Conservation (phyloP, 2,329 filamentous ascomycete species). For the Arthrobotrys sinensis region DNA sequence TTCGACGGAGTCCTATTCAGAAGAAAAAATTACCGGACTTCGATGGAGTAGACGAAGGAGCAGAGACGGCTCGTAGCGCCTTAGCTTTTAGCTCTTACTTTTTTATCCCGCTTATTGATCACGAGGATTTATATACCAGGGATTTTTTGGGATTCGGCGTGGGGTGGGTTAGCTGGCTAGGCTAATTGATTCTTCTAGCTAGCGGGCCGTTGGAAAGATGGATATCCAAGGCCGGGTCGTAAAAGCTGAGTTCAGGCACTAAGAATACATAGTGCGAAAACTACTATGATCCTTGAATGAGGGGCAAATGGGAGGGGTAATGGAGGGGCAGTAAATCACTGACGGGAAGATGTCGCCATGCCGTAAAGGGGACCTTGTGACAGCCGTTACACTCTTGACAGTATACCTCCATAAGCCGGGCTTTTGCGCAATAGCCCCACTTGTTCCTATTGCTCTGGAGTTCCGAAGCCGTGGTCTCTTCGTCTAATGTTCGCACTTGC, state of each 20-base stretch:
- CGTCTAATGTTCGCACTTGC: constrained; percentile 21
- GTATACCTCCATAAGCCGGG: neutral
- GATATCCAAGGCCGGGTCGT: neutral
- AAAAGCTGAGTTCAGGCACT: neutral
- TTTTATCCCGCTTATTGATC: constrained; percentile 42
- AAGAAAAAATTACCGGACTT: constrained; percentile 12
- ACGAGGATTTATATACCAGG: constrained; percentile 43
- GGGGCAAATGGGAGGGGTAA: constrained; percentile 31
- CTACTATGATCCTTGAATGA: neutral
- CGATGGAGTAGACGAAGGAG: constrained; percentile 11
- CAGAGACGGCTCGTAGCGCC: constrained; percentile 44
- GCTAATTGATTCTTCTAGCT: constrained; percentile 17
- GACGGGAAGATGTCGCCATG: constrained; percentile 43
- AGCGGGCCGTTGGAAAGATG: constrained; percentile 1
- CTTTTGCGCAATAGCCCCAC: constrained; percentile 15
- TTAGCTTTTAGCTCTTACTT: constrained; percentile 16
- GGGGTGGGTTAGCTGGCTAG: constrained; percentile 5
- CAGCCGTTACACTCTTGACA: constrained; percentile 14
- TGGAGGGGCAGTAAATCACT: constrained; percentile 21
- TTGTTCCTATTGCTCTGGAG: neutral
- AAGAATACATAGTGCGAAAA: neutral
- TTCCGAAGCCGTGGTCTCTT: constrained; percentile 6
- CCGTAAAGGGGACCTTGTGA: constrained; percentile 15
- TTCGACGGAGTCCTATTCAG: neutral
- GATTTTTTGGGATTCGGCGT: constrained; percentile 15